These are phyloP conservation scores for Berkeleyomyces rouxiae DNA, from an alignment of 2,329 filamentous ascomycete genomes.

Conservation along the genomic window DNA sequence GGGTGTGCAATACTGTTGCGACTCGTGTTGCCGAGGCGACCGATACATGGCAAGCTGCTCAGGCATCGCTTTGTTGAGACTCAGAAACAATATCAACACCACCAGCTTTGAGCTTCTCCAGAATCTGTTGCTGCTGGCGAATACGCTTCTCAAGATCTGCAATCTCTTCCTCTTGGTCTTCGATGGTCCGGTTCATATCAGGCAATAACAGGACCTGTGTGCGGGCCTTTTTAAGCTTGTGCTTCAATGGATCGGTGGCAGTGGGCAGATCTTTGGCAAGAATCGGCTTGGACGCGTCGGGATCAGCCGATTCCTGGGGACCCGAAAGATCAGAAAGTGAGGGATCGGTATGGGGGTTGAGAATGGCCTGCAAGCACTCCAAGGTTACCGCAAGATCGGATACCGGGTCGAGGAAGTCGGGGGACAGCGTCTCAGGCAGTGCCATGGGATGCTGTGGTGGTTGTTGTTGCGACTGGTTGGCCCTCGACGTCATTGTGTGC, in stretches of 20 bases:
- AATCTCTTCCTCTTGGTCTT: constrained; percentile 59
- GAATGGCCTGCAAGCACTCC: constrained; percentile 45
- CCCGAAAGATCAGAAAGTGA: not conserved
- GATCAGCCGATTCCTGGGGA: not conserved
- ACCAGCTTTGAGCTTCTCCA: constrained; percentile 36
- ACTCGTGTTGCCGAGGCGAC: no score
- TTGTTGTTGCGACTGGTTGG: not conserved
- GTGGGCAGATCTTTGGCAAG: constrained; percentile 59
- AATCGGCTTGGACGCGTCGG: constrained; percentile 22
- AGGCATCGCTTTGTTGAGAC: constrained; percentile 4
- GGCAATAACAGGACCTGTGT: constrained; percentile 47
- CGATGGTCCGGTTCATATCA: constrained; percentile 49
- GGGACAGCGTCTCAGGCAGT: constrained; percentile 50
- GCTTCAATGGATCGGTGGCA: constrained; percentile 62
- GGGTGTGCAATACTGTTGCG: not conserved
- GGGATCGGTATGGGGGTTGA: constrained; percentile 18
- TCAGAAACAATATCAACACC: constrained; percentile 26
- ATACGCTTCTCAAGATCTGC: constrained; percentile 47
- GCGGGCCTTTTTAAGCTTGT: constrained; percentile 67
- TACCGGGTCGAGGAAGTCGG: constrained; percentile 71
- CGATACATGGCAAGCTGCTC: not conserved
- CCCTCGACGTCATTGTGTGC: not conserved
- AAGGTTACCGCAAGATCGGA: constrained; percentile 68
- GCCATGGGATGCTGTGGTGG: constrained; percentile 27
- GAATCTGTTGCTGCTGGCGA: constrained; percentile 40